Conservation (phyloP, 2,329 filamentous ascomycete species). For the Parascedosporium putredinis region DNA sequence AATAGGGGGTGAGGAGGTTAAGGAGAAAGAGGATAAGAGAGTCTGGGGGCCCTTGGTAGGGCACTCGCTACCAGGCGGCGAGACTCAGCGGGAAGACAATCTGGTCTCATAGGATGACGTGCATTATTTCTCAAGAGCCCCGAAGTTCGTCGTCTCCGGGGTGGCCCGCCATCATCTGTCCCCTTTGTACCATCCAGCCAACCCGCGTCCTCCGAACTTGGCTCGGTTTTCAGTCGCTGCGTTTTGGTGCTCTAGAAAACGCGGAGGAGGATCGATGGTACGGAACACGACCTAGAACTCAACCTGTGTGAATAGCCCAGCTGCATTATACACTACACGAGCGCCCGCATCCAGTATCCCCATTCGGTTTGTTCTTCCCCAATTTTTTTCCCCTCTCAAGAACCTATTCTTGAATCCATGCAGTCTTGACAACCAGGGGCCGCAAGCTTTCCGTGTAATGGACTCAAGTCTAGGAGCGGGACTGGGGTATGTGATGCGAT, state of each 20-base stretch:
- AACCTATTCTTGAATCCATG: too few relatives aligned
- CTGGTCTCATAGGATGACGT: not conserved
- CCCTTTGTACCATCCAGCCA: not conserved
- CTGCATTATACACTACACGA: not conserved
- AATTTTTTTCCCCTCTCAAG: too few relatives aligned
- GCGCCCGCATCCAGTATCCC: not conserved
- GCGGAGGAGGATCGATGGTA: constrained; percentile 3
- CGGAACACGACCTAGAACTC: constrained; percentile 1
- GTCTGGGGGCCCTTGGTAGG: not conserved
- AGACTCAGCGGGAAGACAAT: not conserved
- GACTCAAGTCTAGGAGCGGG: too few relatives aligned
- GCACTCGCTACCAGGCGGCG: not conserved
- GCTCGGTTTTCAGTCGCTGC: not conserved
- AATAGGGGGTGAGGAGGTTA: too few relatives aligned
- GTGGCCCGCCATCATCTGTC: too few relatives aligned
- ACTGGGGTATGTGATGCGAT: too few relatives aligned
- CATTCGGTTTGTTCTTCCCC: too few relatives aligned
- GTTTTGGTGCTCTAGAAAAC: not conserved
- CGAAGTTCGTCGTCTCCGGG: not conserved
- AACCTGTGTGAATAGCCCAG: constrained; percentile 3
- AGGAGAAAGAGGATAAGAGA: too few relatives aligned
- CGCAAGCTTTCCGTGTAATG: too few relatives aligned
- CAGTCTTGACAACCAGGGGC: too few relatives aligned
- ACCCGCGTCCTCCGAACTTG: not conserved
- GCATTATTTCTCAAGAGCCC: not conserved